Evolutionary conservation across 176 grass and related monocot genomes (phyloP).

Genomic region (Phragmites australis): DNA sequence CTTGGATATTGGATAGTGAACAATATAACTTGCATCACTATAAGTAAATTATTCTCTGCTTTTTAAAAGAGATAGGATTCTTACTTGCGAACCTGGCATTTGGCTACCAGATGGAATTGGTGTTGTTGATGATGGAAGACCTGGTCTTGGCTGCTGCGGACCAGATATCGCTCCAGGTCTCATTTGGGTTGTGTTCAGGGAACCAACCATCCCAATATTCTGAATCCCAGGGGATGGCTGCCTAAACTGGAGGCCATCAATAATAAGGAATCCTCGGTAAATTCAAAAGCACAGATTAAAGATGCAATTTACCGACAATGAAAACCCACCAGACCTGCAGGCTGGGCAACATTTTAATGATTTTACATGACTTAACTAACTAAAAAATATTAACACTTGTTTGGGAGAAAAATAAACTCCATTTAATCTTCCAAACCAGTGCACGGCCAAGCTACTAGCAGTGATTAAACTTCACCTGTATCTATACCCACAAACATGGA

Average conservation of each 20-base stretch:
- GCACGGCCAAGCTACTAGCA: not conserved
- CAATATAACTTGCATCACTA: not conserved
- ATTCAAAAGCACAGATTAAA: constrained; percentile 4
- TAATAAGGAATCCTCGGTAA: constrained; percentile 15
- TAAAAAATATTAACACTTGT: not conserved
- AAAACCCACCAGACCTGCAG: not conserved
- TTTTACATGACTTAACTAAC: constrained; percentile 17
- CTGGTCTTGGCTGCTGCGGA: constrained; percentile 61
- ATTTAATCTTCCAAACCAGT: not conserved
- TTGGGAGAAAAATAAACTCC: not conserved
- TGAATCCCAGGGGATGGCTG: constrained; percentile 75
- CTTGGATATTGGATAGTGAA: not conserved
- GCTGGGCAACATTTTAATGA: not conserved
- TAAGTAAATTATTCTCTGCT: constrained; percentile 8
- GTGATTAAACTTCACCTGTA: not conserved
- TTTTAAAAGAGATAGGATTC: constrained; percentile 26
- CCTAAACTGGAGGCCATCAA: constrained; percentile 64
- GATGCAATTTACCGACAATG: not conserved
- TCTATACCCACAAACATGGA: not conserved
- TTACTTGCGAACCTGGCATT: constrained; percentile 70
- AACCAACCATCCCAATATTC: constrained; percentile 78
- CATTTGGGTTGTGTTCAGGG: constrained; percentile 64
- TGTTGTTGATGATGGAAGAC: constrained; percentile 52
- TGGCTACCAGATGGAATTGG: constrained; percentile 64
- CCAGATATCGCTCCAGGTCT: constrained; percentile 52